Percentiles rank a stretch among this genome's conserved stretches.
Conservation (phyloP, 768 basidiomycete genomes). For the Mycena crocata region DNA sequence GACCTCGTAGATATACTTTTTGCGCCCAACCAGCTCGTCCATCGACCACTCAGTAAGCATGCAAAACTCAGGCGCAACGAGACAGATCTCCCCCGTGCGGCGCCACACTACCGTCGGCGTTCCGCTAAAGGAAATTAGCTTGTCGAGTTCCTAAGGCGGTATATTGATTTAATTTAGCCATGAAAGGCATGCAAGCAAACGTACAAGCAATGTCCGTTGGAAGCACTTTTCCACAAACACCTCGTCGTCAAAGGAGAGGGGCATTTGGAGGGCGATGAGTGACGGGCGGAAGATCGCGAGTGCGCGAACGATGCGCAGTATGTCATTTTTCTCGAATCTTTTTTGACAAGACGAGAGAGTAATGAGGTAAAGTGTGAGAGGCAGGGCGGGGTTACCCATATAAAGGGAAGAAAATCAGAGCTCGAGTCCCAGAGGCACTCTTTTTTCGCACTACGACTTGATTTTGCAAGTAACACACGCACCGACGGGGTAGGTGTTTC, state of each 20-base stretch:
- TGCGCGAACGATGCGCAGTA: slow-evolving; percentile 92
- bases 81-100: slow-evolving; percentile 96
- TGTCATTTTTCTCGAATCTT: slow-evolving; percentile 97
- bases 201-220: slow-evolving; percentile 89
- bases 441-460: slow-evolving; percentile 45
- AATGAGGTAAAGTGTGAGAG: slow-evolving; percentile 16
- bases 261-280: slow-evolving; percentile 98
- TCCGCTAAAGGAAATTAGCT: slow-evolving; percentile 95
- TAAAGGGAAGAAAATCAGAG: slow-evolving; percentile 51
- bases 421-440: slow-evolving; percentile 57
- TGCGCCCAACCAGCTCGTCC: slow-evolving; percentile 77
- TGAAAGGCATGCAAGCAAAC: slow-evolving; percentile 38
- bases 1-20: slow-evolving; percentile 78
- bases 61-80: slow-evolving; percentile 96
- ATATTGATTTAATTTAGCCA: slow-evolving; percentile 13
- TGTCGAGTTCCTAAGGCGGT: slow-evolving; percentile 85
- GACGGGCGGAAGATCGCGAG: slow-evolving; percentile 97
- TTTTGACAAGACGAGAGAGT: slow-evolving; percentile 27
- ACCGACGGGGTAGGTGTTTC: slow-evolving; percentile 90
- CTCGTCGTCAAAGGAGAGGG: slow-evolving; percentile 94
- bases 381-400: slow-evolving; percentile 32
- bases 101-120: slow-evolving; percentile 99
- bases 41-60: slow-evolving; percentile 92
- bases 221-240: slow-evolving; percentile 96
- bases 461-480: slow-evolving; percentile 55